Conservation (phyloP, 2,329 filamentous ascomycete genomes). For the Penicillium aurantiogriseum region DNA sequence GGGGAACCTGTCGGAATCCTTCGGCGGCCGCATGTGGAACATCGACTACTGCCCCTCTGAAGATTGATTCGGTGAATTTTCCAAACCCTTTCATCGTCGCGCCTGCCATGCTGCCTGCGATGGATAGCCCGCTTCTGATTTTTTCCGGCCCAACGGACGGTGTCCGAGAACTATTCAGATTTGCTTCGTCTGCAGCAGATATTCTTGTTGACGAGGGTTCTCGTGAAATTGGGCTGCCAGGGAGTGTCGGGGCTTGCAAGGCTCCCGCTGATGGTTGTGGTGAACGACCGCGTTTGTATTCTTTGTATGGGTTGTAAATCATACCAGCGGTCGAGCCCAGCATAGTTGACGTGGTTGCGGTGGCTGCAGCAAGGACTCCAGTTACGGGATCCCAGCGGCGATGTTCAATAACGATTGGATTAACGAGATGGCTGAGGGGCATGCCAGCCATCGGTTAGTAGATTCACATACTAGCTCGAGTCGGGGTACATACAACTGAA, state of each 20-base stretch:
- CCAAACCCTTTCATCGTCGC: constrained; percentile 15
- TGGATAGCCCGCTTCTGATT: not conserved
- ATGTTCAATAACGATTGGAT: constrained; percentile 35
- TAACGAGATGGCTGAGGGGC: constrained; percentile 24
- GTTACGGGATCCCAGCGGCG: constrained; percentile 37
- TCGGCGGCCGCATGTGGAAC: constrained; percentile 37
- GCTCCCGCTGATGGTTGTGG: not conserved
- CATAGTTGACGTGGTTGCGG: constrained; percentile 28
- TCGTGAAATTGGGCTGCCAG: not conserved
- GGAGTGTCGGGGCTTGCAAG: not conserved
- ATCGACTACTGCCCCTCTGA: constrained; percentile 35
- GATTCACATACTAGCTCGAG: not conserved
- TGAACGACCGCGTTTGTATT: constrained; percentile 20
- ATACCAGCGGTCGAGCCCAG: constrained; percentile 26
- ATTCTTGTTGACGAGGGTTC: not conserved
- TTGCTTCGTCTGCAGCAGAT: not conserved
- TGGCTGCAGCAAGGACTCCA: constrained; percentile 26
- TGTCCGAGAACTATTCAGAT: not conserved
- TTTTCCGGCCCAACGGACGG: not conserved
- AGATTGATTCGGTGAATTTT: constrained; percentile 17
- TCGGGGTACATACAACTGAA: constrained; percentile 19
- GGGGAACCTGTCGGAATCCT: constrained; percentile 35
- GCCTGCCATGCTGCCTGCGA: constrained; percentile 14
- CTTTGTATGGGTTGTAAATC: constrained; percentile 30
- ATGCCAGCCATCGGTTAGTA: not conserved